Percentiles rank a stretch among this genome's conserved stretches.
These are phyloP conservation scores for Penicillium lividum DNA, from an alignment of 495 filamentous ascomycete genomes.

Conservation along the genomic window DNA sequence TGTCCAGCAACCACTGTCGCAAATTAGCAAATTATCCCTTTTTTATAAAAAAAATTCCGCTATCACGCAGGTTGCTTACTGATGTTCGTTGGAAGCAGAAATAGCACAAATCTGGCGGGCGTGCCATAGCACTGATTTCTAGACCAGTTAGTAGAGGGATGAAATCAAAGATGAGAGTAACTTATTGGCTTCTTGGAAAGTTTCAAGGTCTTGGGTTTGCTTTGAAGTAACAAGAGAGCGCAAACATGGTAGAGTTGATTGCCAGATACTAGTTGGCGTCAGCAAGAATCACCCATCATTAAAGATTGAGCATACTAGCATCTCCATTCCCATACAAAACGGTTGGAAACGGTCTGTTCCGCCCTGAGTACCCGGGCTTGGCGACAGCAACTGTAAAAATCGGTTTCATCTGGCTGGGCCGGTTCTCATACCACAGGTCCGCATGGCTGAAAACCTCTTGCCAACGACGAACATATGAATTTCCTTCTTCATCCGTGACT, in stretches of 20 bases:
- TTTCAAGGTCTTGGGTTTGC: conserved; percentile 34
- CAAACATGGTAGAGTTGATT: conserved; percentile 49
- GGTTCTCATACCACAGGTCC: conserved; percentile 39
- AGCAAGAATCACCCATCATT: neutral
- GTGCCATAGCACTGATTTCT: conserved; percentile 46
- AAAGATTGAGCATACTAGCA: conserved; percentile 29
- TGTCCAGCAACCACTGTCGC: conserved; percentile 43
- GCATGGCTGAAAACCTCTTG: conserved; percentile 35
- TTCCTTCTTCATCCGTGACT: conserved; percentile 23
- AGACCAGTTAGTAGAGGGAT: neutral
- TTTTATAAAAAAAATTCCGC: neutral
- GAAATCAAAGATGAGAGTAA: neutral
- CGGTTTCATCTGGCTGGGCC: conserved; percentile 42
- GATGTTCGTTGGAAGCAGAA: conserved; percentile 37
- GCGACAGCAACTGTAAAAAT: conserved; percentile 27
- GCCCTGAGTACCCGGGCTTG: conserved; percentile 14
- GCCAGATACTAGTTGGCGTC: conserved; percentile 30
- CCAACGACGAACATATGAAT: conserved; percentile 34
- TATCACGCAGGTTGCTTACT: conserved; percentile 18
- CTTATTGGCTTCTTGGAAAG: conserved; percentile 26
- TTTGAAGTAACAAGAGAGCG: conserved; percentile 40
- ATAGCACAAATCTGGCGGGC: conserved; percentile 49
- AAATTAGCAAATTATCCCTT: neutral
- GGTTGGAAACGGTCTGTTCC: conserved; percentile 31
- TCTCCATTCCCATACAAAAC: conserved; percentile 43